Percentiles rank a stretch among this genome's conserved stretches.
These are phyloP conservation scores for Halophytophthora polymorphica DNA, from an alignment of 352 stramenopile species.

Conservation along the genomic window DNA sequence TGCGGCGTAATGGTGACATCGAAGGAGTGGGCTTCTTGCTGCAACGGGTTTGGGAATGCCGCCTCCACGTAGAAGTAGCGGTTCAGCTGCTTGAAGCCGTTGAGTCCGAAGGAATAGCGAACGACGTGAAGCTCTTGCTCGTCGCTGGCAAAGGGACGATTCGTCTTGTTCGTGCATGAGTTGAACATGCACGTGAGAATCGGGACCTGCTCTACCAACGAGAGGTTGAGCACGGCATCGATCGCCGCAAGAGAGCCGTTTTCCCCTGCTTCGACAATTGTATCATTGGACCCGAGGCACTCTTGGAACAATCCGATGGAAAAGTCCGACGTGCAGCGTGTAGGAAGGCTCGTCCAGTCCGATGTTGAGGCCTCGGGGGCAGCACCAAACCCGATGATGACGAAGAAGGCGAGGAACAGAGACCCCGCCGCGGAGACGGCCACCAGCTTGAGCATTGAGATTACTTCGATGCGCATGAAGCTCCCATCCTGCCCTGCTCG, in stretches of 20 bases:
- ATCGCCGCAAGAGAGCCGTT: conserved; percentile 36
- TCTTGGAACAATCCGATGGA: conserved; percentile 28
- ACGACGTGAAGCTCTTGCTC: conserved; percentile 32
- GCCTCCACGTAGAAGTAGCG: conserved; percentile 65
- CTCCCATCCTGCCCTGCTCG: conserved; percentile 30
- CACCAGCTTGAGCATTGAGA: conserved; percentile 55
- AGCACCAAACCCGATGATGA: conserved; percentile 38
- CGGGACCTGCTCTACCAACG: conserved; percentile 20
- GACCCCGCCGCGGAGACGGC: conserved; percentile 22
- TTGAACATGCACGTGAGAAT: conserved; percentile 56
- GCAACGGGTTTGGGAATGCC: conserved; percentile 37
- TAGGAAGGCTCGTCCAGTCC: conserved; percentile 49
- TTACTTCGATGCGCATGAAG: conserved; percentile 65
- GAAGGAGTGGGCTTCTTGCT: conserved; percentile 31
- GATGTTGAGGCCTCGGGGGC: conserved; percentile 35
- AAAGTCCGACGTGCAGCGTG: conserved; percentile 55
- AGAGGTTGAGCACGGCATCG: conserved; percentile 36
- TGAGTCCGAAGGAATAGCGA: conserved; percentile 58
- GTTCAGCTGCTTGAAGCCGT: conserved; percentile 45
- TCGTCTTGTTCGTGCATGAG: conserved; percentile 40
- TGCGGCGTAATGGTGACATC: conserved; percentile 51
- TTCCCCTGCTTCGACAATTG: conserved; percentile 1
- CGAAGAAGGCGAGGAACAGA: conserved; percentile 40
- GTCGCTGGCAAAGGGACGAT: conserved; percentile 31
- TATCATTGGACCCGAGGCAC: conserved; percentile 26